These are phyloP conservation scores for Plectranthus barbatus DNA, from an alignment of 257 asterid species.

Conservation along the genomic window DNA sequence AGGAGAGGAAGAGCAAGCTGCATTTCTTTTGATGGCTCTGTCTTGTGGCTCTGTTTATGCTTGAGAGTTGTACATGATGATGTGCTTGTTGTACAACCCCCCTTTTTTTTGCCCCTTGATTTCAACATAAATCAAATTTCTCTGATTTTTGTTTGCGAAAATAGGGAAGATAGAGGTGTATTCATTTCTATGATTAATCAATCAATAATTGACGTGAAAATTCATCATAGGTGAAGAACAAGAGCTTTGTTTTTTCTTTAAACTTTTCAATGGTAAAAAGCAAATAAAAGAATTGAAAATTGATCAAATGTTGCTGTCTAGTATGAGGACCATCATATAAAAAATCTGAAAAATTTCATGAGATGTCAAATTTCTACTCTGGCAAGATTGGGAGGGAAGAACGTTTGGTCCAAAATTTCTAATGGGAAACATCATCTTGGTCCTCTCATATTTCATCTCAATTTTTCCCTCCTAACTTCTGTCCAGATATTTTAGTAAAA, in stretches of 20 bases:
- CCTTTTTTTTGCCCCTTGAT: neutral
- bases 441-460: no score
- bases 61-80: conserved; percentile 27
- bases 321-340: neutral
- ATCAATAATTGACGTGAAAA: neutral
- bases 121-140: neutral
- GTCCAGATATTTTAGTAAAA: no score
- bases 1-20: conserved; percentile 91
- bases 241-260: no score
- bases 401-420: no score
- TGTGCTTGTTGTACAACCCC: conserved; percentile 19
- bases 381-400: no score
- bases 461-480: no score
- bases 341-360: neutral
- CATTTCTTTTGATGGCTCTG: conserved; percentile 72
- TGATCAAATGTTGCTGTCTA: neutral
- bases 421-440: no score
- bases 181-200: neutral
- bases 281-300: no score
- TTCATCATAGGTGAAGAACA: no score
- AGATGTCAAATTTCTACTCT: no score
- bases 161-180: no score
- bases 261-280: no score
- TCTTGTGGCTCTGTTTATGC: conserved; percentile 91
- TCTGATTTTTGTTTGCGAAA: neutral